Evolutionary conservation across 345 rosid genomes (phyloP).

Genomic region (Bruguiera sexangula): DNA sequence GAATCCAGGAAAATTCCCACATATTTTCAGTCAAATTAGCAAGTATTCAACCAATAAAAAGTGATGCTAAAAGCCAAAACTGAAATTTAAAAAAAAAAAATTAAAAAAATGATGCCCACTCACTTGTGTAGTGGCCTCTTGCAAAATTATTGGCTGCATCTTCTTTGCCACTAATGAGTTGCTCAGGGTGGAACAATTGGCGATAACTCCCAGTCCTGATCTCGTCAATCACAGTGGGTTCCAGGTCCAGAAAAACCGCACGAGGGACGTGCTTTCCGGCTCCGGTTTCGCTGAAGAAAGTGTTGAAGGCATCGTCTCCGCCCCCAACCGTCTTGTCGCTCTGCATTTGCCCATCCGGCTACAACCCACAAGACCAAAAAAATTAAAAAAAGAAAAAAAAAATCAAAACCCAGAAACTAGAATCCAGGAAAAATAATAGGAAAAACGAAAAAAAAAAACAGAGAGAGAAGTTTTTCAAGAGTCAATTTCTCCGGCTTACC

Average conservation of each 20-base stretch:
- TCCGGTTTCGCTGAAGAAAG: conserved; percentile 11
- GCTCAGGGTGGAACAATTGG: conserved; percentile 14
- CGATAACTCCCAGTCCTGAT: conserved; percentile 14
- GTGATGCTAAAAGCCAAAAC: background rate
- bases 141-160: conserved; percentile 21
- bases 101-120: background rate
- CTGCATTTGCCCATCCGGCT: conserved; percentile 21
- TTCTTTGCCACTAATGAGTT: conserved; percentile 17
- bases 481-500: background rate
- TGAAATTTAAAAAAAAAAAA: background rate
- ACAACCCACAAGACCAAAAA: background rate
- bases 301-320: conserved; percentile 20
- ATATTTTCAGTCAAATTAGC: background rate
- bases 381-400: no score
- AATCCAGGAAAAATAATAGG: background rate
- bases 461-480: background rate
- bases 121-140: conserved; percentile 20
- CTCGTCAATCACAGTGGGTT: conserved; percentile 18
- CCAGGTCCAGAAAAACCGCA: conserved; percentile 13
- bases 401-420: background rate
- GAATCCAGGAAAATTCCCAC: background rate
- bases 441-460: background rate
- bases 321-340: conserved; percentile 11
- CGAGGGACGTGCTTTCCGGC: conserved; percentile 18
- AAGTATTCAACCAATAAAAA: no score